These are phyloP conservation scores for Alternaria sp. DNA, from an alignment of 2,329 filamentous ascomycete genomes.

Conservation along the genomic window DNA sequence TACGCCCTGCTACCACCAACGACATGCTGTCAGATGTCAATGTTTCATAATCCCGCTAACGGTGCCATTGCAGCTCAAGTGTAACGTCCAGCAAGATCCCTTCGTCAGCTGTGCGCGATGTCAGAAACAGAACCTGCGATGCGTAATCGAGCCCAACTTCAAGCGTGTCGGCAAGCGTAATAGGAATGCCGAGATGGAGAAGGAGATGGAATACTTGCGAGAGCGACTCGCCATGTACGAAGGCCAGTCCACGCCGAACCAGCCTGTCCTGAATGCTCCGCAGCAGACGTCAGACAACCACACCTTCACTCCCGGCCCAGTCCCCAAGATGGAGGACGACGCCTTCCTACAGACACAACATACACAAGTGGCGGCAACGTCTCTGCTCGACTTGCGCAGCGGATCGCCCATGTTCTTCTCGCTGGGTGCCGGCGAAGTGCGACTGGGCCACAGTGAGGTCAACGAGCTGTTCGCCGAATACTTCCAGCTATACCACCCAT, in stretches of 20 bases:
- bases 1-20: not conserved
- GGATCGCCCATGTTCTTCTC: conserved; percentile 64
- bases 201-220: conserved; percentile 71
- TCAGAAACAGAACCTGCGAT: conserved; percentile 78
- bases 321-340: conserved; percentile 41
- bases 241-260: conserved; percentile 55
- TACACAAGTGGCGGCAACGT: conserved; percentile 47
- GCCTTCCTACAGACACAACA: conserved; percentile 45
- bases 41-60: conserved; percentile 20
- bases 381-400: conserved; percentile 52
- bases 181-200: conserved; percentile 86
- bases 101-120: conserved; percentile 80
- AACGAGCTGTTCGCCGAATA: conserved; percentile 73
- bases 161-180: conserved; percentile 83
- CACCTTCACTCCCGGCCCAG: conserved; percentile 26
- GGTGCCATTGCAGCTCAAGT: conserved; percentile 67
- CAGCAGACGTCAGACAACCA: conserved; percentile 29
- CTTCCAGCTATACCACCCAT: conserved; percentile 77
- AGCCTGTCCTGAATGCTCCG: conserved; percentile 36
- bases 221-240: conserved; percentile 65
- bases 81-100: conserved; percentile 82
- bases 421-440: conserved; percentile 59
- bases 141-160: conserved; percentile 88
- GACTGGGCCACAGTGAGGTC: conserved; percentile 52
- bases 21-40: not conserved